These are phyloP conservation scores for Aspergillus fructus DNA, from an alignment of 2,329 filamentous ascomycete genomes.

Conservation along the genomic window DNA sequence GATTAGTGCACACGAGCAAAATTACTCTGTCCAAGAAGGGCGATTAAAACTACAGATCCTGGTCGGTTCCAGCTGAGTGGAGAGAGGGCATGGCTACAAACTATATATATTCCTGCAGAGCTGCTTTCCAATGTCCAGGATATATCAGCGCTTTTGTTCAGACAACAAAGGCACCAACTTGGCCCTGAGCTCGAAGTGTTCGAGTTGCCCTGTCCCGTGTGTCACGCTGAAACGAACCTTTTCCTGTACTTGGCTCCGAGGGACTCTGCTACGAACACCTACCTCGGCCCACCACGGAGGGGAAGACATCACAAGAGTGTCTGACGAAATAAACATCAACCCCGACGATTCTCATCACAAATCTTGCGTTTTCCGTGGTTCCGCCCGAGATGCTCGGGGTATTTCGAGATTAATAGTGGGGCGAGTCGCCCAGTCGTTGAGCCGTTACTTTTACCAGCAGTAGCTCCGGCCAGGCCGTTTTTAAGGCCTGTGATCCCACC, in stretches of 20 bases:
- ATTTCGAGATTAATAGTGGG: constrained; percentile 3
- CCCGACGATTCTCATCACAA: neutral
- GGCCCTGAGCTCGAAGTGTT: neutral
- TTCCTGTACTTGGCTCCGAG: neutral
- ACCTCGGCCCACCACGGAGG: constrained; percentile 8
- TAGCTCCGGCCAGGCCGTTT: constrained; percentile 4
- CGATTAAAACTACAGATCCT: too few species aligned
- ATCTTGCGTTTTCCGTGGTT: neutral
- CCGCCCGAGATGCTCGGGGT: neutral
- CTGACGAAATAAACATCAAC: neutral
- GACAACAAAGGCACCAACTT: too few species aligned
- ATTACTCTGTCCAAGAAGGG: too few species aligned
- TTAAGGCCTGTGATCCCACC: constrained; percentile 13
- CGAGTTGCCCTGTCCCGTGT: neutral
- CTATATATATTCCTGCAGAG: too few species aligned
- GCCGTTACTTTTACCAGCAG: neutral
- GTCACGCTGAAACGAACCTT: constrained; percentile 9
- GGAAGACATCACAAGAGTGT: neutral
- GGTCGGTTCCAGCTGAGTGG: too few species aligned
- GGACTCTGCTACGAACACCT: neutral
- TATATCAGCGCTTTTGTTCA: too few species aligned
- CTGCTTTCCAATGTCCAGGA: too few species aligned
- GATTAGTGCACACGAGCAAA: too few species aligned
- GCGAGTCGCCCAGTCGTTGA: constrained; percentile 6
- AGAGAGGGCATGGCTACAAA: too few species aligned